A percentile compares a stretch with the other conserved stretches of the same genome.
phyloP scores from a whole-genome alignment of 2,329 filamentous ascomycete genomes.

The Sphaerulina vaccinii region DNA sequence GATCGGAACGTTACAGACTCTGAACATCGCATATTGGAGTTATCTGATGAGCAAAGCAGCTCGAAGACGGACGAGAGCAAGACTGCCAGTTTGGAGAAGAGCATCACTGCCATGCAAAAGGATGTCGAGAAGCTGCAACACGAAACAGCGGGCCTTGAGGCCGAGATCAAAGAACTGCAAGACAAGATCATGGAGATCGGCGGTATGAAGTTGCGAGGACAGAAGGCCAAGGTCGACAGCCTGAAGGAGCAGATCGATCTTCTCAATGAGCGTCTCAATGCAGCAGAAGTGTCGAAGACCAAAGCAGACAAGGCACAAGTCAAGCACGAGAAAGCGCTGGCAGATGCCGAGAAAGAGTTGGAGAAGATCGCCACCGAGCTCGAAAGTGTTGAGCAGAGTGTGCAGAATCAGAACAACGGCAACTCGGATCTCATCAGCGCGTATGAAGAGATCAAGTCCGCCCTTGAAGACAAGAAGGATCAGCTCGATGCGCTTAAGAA shows the following conservation, averaged over 20 bases:
- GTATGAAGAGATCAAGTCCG: conserved; percentile 77
- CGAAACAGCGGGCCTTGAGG: conserved; percentile 86
- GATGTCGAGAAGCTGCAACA: conserved; percentile 77
- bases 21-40: conserved; percentile 79
- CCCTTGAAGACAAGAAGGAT: conserved; percentile 73
- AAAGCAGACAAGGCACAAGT: conserved; percentile 90
- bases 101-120: conserved; percentile 69
- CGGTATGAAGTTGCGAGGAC: conserved; percentile 84
- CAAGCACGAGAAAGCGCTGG: conserved; percentile 82
- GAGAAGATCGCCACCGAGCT: conserved; percentile 69
- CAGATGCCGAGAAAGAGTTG: conserved; percentile 76
- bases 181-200: conserved; percentile 98
- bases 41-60: conserved; percentile 76
- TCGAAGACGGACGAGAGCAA: conserved; percentile 77
- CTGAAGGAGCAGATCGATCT: conserved; percentile 82
- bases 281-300: conserved; percentile 79
- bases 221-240: conserved; percentile 86
- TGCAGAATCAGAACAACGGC: conserved; percentile 71
- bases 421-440: conserved; percentile 69
- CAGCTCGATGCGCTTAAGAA: conserved; percentile 77
- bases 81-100: conserved; percentile 70
- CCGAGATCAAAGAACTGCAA: conserved; percentile 88
- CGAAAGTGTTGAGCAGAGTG: conserved; percentile 74
- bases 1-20: conserved; percentile 81
- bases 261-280: conserved; percentile 77